A percentile compares a stretch with the other conserved stretches of the same genome.
Conservation (phyloP, 345 rosid species). For the Hirschfeldia incana region DNA sequence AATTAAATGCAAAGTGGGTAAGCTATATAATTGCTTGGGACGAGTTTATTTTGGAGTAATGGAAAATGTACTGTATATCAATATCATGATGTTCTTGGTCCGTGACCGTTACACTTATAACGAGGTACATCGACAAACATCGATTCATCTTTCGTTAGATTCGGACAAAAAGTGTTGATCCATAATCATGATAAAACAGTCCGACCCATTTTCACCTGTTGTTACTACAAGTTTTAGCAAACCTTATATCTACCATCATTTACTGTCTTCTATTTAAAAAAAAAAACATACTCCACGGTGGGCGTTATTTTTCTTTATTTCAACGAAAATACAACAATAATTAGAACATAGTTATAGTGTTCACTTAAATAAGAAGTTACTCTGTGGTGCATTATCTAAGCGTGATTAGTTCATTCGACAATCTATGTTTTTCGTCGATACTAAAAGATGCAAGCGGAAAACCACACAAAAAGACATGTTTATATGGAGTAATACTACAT, state of each 20-base stretch:
- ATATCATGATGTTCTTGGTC: conserved; percentile 36
- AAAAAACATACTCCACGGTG: neutral
- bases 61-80: conserved; percentile 37
- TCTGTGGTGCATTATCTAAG: neutral
- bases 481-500: neutral
- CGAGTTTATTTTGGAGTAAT: conserved; percentile 33
- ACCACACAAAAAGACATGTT: neutral
- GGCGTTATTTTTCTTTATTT: neutral
- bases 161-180: conserved; percentile 45
- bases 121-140: conserved; percentile 39
- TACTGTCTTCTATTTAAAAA: neutral
- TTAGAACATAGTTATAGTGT: neutral
- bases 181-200: conserved; percentile 30
- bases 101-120: conserved; percentile 41
- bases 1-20: conserved; percentile 22
- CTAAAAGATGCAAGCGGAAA: neutral
- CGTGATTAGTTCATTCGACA: neutral
- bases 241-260: conserved; percentile 22
- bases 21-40: conserved; percentile 32
- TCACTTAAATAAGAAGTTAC: neutral
- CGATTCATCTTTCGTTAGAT: conserved; percentile 39
- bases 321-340: neutral
- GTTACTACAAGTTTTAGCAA: conserved; percentile 38
- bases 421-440: neutral
- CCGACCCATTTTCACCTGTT: conserved; percentile 34